Evolutionary conservation across 192 early-diverging fungal species (phyloP).

Genomic region (Umbelopsis ramanniana): DNA sequence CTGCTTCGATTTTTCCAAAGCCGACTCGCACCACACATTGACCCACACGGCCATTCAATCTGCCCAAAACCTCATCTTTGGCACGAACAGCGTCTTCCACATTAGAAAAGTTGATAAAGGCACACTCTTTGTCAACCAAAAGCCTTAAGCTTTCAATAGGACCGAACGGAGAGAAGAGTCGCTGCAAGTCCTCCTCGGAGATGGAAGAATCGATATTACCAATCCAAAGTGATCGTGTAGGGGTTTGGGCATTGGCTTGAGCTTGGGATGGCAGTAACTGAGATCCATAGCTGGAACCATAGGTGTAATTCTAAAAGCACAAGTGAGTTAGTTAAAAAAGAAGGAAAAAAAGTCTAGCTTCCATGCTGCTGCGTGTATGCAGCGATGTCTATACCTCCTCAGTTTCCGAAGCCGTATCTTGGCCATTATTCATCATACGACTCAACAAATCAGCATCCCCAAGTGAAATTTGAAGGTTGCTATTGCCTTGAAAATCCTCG

Average conservation of each 20-base stretch:
- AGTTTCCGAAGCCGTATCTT: background rate
- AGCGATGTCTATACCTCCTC: background rate
- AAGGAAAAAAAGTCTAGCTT: background rate
- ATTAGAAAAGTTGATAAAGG: conserved; percentile 88
- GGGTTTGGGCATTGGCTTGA: conserved; percentile 47
- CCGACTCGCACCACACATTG: conserved; percentile 79
- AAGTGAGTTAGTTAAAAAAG: background rate
- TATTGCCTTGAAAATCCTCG: background rate
- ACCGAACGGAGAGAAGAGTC: conserved; percentile 86
- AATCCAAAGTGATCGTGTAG: conserved; percentile 92
- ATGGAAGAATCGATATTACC: conserved; percentile 87
- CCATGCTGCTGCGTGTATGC: too few relatives aligned
- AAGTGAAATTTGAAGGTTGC: background rate
- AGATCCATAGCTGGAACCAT: conserved; percentile 28
- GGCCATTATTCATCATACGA: conserved; percentile 16
- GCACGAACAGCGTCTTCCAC: conserved; percentile 89
- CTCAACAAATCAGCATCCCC: conserved; percentile 11
- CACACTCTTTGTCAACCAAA: conserved; percentile 93
- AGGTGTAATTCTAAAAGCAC: background rate
- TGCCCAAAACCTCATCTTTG: conserved; percentile 77
- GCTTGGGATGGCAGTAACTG: background rate
- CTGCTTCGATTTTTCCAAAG: conserved; percentile 76
- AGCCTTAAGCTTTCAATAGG: conserved; percentile 89
- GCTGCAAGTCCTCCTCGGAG: conserved; percentile 77
- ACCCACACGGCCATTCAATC: conserved; percentile 77